Base-by-base conservation (phyloP, 257 asterid genomes). In the Ilex aquifolium region DNA sequence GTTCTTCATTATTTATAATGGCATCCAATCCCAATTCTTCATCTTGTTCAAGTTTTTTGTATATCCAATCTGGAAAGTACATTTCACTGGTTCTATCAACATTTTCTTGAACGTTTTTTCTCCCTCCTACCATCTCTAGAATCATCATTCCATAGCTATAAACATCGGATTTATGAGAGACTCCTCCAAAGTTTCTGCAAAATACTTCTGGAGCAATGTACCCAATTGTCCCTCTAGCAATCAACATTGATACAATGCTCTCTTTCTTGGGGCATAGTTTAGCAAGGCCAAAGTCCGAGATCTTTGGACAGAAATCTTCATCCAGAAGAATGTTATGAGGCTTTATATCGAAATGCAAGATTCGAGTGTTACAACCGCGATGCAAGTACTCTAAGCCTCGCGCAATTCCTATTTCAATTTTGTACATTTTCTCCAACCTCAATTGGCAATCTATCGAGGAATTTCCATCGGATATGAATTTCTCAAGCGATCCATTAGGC, bases 111-210 rank as follows among this genome's bases (percentile, higher is more conserved):
- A 29, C 63, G 52, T 65, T 53, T 12, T 65, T 70, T 61, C 77
- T 74, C 56, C 71, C 74, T 32, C 87, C 94, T 2, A 72, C 86
- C 84, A 81, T 85, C 69, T 81, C 86, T 48, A 88, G 84, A 69
- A 85, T 68, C 84, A 80, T 78, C 86, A 88, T 88, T 40, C 94
- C 95, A 32, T 79, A 88, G 62, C 94, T 83, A 32, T 83, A 88
- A 16, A 88, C 88, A 52, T 88, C 95, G 0, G 94, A 88, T 62
- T 85, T 83, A 54, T 85, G 82, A 16, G 95, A 85, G 53, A 83
- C 77, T 13, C 61, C 69, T 13, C 95, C 94, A 46, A 77, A 72
- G n/a, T 64, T 72, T 57, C 85, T 83, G n/a, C 68, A 81, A 62
- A 76, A 62, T 42, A 88, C 85, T 68, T 88, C 94, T 14, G 92